A percentile compares a stretch with the other conserved stretches of the same genome.
These are phyloP conservation scores for Rhododendron ferrugineum DNA, from an alignment of 148 eudicot species.

Conservation along the genomic window DNA sequence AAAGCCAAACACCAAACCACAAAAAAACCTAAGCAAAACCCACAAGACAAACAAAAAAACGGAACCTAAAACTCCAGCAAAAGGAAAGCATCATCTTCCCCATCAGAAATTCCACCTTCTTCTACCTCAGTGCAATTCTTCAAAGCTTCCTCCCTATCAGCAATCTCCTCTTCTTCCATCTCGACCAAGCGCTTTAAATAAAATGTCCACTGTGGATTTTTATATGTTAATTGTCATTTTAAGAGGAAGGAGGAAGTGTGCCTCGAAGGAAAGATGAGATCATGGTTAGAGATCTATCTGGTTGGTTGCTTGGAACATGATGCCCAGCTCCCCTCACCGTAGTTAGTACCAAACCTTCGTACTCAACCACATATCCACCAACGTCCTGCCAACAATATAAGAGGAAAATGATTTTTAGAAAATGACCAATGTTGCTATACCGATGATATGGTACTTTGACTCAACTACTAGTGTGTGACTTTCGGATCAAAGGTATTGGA, in stretches of 20 bases:
- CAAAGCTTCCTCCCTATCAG: too few species aligned
- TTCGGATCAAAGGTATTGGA: neutral
- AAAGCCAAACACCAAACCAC: too few species aligned
- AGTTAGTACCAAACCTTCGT: constrained; percentile 2
- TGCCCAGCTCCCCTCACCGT: constrained; percentile 25
- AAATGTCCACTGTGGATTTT: neutral
- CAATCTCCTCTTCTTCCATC: too few species aligned
- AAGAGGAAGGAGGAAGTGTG: constrained; percentile 11
- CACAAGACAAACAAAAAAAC: too few species aligned
- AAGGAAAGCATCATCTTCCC: too few species aligned
- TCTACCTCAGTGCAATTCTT: too few species aligned
- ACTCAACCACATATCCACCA: constrained; percentile 21
- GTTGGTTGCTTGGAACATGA: constrained; percentile 26
- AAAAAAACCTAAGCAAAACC: too few species aligned
- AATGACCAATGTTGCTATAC: neutral
- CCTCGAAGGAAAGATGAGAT: constrained; percentile 19
- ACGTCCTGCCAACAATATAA: neutral
- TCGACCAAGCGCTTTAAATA: too few species aligned
- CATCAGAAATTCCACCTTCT: too few species aligned
- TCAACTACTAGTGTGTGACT: neutral
- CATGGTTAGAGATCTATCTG: constrained; percentile 15
- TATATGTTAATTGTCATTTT: neutral
- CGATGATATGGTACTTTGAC: neutral
- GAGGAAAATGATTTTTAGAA: neutral
- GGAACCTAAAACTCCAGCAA: too few species aligned